Evolutionary conservation across 2,329 filamentous ascomycete species (phyloP), one percentile per base, ranked within the genome.

Genomic region (Colletotrichum spinosum): DNA sequence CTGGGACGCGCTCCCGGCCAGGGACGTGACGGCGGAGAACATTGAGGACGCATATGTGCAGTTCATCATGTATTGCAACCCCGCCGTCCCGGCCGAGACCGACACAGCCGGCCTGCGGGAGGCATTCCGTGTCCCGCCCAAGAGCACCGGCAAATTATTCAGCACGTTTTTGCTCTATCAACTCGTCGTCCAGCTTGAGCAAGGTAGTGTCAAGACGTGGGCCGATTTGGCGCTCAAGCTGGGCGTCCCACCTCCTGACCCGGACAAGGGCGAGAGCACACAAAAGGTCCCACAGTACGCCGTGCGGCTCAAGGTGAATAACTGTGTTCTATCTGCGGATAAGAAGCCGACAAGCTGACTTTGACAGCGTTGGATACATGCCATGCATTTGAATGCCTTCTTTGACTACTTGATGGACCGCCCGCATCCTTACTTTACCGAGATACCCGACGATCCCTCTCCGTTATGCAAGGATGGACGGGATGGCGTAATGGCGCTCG

Each of bases 261-360:
- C 89, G 33, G 88, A 91, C 65, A 96, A 95, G 76, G 92, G 93
- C 34, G 92, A 97, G 79, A 97, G 93, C 75, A 90, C 92, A 2
- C 95, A 97, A 75, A 97, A 97, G 77, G 91, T 97, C 63, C 93
- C 97, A 76, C 94, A 97, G 76, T 97, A 97, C 81, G 93, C 93
- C 48, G 94, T 97, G 51, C 87, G 94, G 64, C 81, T 97, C 62
- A 97, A 97, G 88, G 92, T 94, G 78, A 73, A 15, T 38, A 6
- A 33, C 48, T 54, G 1, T 42, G 13, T 12, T 6, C 4, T 1
- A 9, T 13, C 25, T 25, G 25, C 25, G 3, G 37, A 3, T 48
- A 6, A 11, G 8, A 50, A 37, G 25, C 25, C 25, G 25, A 50
- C 9, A 7, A 12, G 42, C 60, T 68, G 61, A 70, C 44, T 10